Evolutionary conservation across 768 basidiomycete genomes (phyloP).

Genomic region (Tremella mesenterica): DNA sequence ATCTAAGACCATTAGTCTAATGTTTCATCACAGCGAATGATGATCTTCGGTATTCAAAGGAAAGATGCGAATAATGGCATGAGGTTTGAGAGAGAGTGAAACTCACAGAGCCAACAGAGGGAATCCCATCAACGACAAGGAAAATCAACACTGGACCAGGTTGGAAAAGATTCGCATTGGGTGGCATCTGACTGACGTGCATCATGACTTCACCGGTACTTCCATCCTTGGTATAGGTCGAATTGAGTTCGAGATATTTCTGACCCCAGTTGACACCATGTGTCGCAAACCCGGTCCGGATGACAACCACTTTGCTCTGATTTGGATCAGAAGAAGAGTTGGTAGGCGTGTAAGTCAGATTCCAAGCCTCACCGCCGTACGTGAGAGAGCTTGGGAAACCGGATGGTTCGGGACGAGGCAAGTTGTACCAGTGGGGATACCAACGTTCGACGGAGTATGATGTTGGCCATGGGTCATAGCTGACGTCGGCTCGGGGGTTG

Average conservation of each 20-base stretch:
- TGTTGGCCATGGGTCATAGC: constrained; percentile 52
- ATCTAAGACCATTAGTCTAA: constrained; percentile 12
- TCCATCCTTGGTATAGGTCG: constrained; percentile 66
- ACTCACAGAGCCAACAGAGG: constrained; percentile 32
- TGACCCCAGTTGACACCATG: constrained; percentile 58
- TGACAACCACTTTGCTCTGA: constrained; percentile 57
- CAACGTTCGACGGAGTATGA: constrained; percentile 81
- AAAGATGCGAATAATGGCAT: too few relatives aligned
- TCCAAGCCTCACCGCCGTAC: constrained; percentile 76
- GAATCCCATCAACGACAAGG: constrained; percentile 39
- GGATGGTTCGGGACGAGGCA: constrained; percentile 55
- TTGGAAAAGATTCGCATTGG: constrained; percentile 62
- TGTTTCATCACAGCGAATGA: not conserved
- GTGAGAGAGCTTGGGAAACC: constrained; percentile 63
- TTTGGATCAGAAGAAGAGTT: constrained; percentile 64
- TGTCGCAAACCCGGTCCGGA: constrained; percentile 59
- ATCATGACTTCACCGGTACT: constrained; percentile 68
- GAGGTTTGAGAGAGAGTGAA: not conserved
- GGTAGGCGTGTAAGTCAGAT: constrained; percentile 60
- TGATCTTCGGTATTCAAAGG: not conserved
- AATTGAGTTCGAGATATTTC: constrained; percentile 70
- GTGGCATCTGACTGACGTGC: constrained; percentile 70
- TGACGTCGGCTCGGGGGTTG: constrained; percentile 65
- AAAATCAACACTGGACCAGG: constrained; percentile 41
- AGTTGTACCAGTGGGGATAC: constrained; percentile 80